Percentiles rank a stretch among this genome's conserved stretches.
phyloP scores from a whole-genome alignment of 140 eudicot species.

The Flaveria floridana region DNA sequence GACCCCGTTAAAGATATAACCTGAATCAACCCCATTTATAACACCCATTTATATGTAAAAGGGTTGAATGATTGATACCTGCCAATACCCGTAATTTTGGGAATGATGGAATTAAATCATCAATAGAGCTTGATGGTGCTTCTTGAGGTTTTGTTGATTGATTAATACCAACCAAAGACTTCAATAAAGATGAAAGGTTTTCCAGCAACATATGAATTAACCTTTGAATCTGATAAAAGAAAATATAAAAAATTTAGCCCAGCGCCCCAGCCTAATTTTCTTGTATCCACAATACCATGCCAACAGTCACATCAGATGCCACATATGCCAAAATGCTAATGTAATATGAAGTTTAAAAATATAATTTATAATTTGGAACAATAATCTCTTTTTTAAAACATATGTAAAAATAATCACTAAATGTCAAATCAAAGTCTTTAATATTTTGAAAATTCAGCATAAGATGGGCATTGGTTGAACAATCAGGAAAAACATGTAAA shows the following conservation, averaged over 20 bases:
- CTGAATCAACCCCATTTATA: not conserved
- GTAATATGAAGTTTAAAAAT: not conserved
- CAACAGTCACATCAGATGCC: not conserved
- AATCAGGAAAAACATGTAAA: not conserved
- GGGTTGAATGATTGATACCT: slow-evolving; percentile 35
- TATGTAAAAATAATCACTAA: no score
- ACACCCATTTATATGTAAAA: not conserved
- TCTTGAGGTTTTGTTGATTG: slow-evolving; percentile 43
- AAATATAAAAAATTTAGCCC: not conserved
- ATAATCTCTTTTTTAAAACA: not conserved
- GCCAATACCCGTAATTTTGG: slow-evolving; percentile 60
- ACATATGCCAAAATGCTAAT: not conserved
- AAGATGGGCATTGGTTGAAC: not conserved
- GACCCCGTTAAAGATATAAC: not conserved
- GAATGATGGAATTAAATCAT: slow-evolving; percentile 60
- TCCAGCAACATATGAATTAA: slow-evolving; percentile 72
- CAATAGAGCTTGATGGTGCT: slow-evolving; percentile 32
- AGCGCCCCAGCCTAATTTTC: no score
- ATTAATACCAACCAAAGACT: slow-evolving; percentile 49
- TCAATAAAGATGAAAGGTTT: slow-evolving; percentile 63
- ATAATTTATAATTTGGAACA: not conserved
- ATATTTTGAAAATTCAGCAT: not conserved
- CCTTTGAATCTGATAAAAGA: slow-evolving; percentile 68
- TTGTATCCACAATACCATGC: no score
- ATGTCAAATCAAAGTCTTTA: not conserved